Evolutionary conservation across 208 protist genomes (phyloP), one percentile per base, ranked within the genome.

Genomic region (Trypanosoma brucei): DNA sequence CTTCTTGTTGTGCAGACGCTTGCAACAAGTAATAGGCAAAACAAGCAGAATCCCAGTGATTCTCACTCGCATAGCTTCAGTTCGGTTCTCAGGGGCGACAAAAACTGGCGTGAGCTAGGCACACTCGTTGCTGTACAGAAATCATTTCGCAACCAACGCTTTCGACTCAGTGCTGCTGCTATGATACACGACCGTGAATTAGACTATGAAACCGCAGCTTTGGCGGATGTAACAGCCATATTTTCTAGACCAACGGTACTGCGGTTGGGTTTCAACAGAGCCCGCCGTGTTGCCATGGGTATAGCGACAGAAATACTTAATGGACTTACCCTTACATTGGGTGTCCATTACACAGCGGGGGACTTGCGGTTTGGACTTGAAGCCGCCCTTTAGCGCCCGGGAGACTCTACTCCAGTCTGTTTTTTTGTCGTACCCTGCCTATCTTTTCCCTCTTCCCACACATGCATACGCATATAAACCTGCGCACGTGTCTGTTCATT

Each of bases 241-340:
- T 72, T 81, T 58, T 55, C 55, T 13, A 84, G 72, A 52, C 86
- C 83, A n/a, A 86, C 83, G 7, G 52, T 85, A 59, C 39, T 93
- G 50, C 78, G 79, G 62, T 22, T 93, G 11, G 86, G 86, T 22
- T 83, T 78, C 62, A 90, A 89, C 59, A 88, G 86, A 54, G 59
- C 74, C 7, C 75, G 83, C 6, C 72, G 79, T 44, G 44, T 88
- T 13, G 83, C 80, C 0, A 49, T 79, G 3, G 78, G 80, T 45
- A 75, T 93, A n/a, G 76, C 79, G 11, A 85, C 83, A 59, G 71
- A 86, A 54, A 75, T 93, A 36, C 76, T 83, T 61, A 69, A 79
- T 11, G 79, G 63, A 8, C 48, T 88, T 2, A 70, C 65, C 3
- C 55, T 86, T 8, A 90, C 81, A 6, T 74, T 93, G 3, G 86